Conservation (phyloP, 2,329 filamentous ascomycete genomes). For the Penicillium sp. region DNA sequence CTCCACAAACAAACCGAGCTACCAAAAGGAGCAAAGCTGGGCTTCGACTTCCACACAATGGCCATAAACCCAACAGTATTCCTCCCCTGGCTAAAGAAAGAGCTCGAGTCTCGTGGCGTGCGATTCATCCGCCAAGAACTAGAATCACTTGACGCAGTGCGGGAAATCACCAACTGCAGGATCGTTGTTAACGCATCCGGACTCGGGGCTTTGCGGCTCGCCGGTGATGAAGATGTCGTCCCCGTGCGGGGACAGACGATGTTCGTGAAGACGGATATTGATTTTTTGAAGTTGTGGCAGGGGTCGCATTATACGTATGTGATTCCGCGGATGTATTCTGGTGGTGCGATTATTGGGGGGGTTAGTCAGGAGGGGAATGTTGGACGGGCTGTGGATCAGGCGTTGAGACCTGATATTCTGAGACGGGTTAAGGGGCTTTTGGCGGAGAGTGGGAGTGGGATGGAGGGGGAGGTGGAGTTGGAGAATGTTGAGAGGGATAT, state of each 20-base stretch:
- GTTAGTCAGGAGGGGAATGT: conserved; percentile 15
- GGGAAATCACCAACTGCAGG: not conserved
- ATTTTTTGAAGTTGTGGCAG: conserved; percentile 20
- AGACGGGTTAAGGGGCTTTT: conserved; percentile 8
- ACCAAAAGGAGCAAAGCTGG: conserved; percentile 11
- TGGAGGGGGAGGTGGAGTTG: conserved; percentile 5
- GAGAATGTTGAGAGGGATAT: conserved; percentile 13
- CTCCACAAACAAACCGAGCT: conserved; percentile 8
- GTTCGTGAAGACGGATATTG: conserved; percentile 18
- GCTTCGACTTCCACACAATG: conserved; percentile 16
- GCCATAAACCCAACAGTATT: conserved; percentile 14
- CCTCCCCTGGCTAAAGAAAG: conserved; percentile 18
- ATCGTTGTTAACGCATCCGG: conserved; percentile 21
- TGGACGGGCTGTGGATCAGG: conserved; percentile 7
- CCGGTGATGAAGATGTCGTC: conserved; percentile 32
- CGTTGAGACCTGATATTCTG: conserved; percentile 16
- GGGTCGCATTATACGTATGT: conserved; percentile 25
- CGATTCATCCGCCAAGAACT: conserved; percentile 12
- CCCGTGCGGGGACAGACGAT: conserved; percentile 28
- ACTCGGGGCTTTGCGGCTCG: conserved; percentile 15
- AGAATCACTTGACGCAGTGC: conserved; percentile 10
- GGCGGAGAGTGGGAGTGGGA: too few species aligned
- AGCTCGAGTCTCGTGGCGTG: conserved; percentile 12
- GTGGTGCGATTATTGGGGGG: conserved; percentile 20
- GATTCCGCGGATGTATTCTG: conserved; percentile 20